These are phyloP conservation scores for Saccharomyces mikatae DNA, from an alignment of 805 yeast species.

Conservation along the genomic window DNA sequence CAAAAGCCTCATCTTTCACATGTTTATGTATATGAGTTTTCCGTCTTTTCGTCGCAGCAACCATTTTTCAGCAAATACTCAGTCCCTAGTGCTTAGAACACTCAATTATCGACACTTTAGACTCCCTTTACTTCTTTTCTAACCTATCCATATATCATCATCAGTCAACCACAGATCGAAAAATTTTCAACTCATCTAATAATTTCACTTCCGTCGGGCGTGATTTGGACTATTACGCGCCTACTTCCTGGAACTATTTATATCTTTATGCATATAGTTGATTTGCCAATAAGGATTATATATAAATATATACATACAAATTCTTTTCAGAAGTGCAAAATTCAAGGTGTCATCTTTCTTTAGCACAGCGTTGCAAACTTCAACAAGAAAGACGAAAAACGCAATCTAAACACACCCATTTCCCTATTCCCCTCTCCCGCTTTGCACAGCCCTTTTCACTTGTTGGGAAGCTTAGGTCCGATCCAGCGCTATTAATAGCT, in stretches of 20 bases:
- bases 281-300: not conserved
- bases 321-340: not conserved
- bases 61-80: not conserved
- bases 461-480: not conserved
- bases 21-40: constrained; percentile 10
- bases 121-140: not conserved
- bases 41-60: constrained; percentile 7
- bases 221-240: not conserved
- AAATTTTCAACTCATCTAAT: not conserved
- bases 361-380: not conserved
- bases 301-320: not conserved
- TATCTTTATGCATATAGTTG: not conserved
- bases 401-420: not conserved
- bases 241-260: not conserved
- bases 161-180: not conserved
- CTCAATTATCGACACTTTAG: not conserved
- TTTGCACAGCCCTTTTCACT: not conserved
- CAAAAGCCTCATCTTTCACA: constrained; percentile 53
- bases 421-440: not conserved
- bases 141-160: not conserved
- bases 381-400: not conserved
- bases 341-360: not conserved
- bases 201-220: not conserved
- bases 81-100: not conserved
- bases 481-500: not conserved